Base-by-base conservation (phyloP, 106 monocot genomes). In the Acorus calamus region DNA sequence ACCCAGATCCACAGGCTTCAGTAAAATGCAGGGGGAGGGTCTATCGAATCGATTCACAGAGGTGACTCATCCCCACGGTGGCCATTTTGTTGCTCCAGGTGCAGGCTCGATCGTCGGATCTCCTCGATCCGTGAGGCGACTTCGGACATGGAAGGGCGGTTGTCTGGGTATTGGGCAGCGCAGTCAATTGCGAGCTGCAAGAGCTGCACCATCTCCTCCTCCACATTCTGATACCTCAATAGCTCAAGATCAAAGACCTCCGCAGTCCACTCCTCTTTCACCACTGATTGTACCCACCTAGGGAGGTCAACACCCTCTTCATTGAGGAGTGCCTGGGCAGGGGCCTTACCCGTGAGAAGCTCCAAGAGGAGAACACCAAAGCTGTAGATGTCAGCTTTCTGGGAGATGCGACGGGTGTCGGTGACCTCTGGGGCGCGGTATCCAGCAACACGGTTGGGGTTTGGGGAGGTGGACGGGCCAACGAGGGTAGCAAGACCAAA, bases 361-460 rank as follows among this genome's bases (percentile, higher is more conserved):
- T 86, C 86, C 7, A 86, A 72, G 46, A 86, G 73, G 6, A 86
- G 65, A 43, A 86, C 76, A 42, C 86, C 86, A 11, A 82, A 86
- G 51, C 85, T 85, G 71, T 85, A 89, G 8, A 85, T 74, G 12
- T 89, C 89, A 7, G 79, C 76, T 68, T 76, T 81, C 63, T 89
- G 89, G 7, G 89, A 81, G 47, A 79, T 55, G 50, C 48, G 65
- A 5, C 52, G 72, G 4, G 61, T 10, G 12, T 84, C 80, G 11
- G 72, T 78, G 56, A 89, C 76, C 69, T 88, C 84, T 0, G 88
- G 84, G 0, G 88, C 81, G 9, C 72, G 75, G 73, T 88, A 81
- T 4, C 84, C 81, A 2, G 74, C 46, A 44, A 50, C 49, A 8
- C 69, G 66, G 49, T 59, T 45, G 28, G 28, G 28, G 28, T 28